Percentiles rank a stretch among this genome's conserved stretches.
phyloP scores from a whole-genome alignment of 805 yeast genomes.

The Scheffersomyces amazonensis region DNA sequence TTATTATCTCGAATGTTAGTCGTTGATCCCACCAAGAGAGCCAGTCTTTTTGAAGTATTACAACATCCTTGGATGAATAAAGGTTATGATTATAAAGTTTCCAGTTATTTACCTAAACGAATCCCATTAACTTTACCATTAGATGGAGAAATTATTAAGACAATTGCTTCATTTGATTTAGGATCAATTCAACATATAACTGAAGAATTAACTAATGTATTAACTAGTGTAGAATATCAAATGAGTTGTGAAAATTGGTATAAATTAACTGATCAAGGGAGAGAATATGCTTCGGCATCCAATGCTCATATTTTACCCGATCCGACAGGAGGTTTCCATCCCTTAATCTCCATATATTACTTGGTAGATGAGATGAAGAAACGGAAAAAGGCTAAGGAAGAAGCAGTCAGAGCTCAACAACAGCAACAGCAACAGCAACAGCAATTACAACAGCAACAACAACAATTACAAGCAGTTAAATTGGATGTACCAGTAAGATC shows the following conservation, averaged over 20 bases:
- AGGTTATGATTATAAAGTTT: slow-evolving; percentile 75
- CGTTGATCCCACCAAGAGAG: slow-evolving; percentile 82
- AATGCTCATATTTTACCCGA: slow-evolving; percentile 47
- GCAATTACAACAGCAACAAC: slow-evolving; percentile 6
- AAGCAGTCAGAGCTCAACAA: slow-evolving; percentile 31
- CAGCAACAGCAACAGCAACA: slow-evolving; percentile 17
- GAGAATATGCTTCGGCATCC: slow-evolving; percentile 33
- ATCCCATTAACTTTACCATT: slow-evolving; percentile 70
- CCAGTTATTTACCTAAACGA: slow-evolving; percentile 73
- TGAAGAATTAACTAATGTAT: slow-evolving; percentile 52
- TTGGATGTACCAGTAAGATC: not conserved
- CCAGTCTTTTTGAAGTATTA: slow-evolving; percentile 72
- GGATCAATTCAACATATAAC: slow-evolving; percentile 62
- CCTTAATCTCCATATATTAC: slow-evolving; percentile 81
- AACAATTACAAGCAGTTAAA: not conserved
- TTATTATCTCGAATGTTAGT: slow-evolving; percentile 85
- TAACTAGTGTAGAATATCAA: slow-evolving; percentile 66
- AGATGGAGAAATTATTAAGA: slow-evolving; percentile 62
- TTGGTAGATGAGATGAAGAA: slow-evolving; percentile 81
- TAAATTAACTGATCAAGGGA: slow-evolving; percentile 35
- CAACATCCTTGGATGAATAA: slow-evolving; percentile 93
- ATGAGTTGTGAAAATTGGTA: slow-evolving; percentile 64
- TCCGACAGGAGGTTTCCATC: slow-evolving; percentile 87
- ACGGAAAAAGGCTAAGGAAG: slow-evolving; percentile 63
- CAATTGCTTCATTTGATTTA: slow-evolving; percentile 76